phyloP scores from a whole-genome alignment of 1,284 basidiomycete species.

The Leccinum subrobustum region DNA sequence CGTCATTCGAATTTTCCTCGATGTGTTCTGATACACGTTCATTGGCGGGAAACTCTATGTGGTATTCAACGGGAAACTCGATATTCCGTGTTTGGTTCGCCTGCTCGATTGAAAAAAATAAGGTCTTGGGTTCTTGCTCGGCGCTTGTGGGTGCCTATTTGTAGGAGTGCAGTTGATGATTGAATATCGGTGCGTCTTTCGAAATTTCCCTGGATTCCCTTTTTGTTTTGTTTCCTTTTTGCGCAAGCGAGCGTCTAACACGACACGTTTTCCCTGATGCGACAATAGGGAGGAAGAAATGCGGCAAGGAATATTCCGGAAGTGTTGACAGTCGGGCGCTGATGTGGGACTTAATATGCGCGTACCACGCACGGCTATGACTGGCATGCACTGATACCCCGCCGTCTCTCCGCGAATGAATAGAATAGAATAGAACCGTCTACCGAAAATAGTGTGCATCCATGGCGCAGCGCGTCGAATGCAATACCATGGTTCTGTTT shows the following conservation, averaged over 20 bases:
- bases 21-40: constrained; percentile 1
- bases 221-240: constrained; percentile 4
- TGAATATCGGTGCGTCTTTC: constrained; percentile 70
- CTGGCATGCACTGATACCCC: neutral
- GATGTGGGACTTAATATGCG: neutral
- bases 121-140: constrained; percentile 66
- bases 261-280: neutral
- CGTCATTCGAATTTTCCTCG: constrained; percentile 8
- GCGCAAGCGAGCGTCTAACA: constrained; percentile 5
- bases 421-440: neutral
- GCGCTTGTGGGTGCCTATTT: constrained; percentile 70
- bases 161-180: constrained; percentile 92
- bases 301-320: constrained; percentile 58
- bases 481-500: neutral
- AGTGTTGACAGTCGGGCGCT: constrained; percentile 42
- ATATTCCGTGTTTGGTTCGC: neutral
- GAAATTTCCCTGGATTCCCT: constrained; percentile 2
- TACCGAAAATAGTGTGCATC: neutral
- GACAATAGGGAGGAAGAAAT: constrained; percentile 44
- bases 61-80: neutral
- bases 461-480: neutral
- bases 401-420: neutral
- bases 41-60: neutral
- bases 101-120: neutral
- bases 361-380: neutral